A percentile compares a stretch with the other conserved stretches of the same genome.
These are phyloP conservation scores for Baeospora myosura DNA, from an alignment of 1,284 basidiomycete genomes.

Conservation along the genomic window DNA sequence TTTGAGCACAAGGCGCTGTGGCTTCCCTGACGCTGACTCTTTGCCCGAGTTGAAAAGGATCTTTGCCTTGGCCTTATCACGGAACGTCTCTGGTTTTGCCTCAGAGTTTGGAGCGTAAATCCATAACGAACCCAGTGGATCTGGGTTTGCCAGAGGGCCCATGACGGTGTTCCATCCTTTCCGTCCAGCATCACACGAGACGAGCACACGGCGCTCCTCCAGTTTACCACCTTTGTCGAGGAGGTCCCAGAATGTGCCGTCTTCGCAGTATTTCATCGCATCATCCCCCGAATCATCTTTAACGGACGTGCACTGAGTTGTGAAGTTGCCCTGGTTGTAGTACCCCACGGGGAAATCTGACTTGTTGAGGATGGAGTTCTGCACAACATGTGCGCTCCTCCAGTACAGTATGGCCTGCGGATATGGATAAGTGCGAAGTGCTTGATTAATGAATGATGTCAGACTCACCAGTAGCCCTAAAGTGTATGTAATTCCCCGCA, in stretches of 20 bases:
- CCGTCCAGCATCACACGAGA: slow-evolving; percentile 48
- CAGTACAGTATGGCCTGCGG: not conserved
- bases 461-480: not conserved
- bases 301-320: slow-evolving; percentile 34
- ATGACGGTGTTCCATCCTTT: slow-evolving; percentile 61
- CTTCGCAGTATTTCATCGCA: slow-evolving; percentile 52
- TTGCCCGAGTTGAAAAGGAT: not conserved
- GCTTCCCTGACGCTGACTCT: slow-evolving; percentile 1
- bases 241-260: slow-evolving; percentile 54
- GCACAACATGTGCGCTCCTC: not conserved
- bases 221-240: slow-evolving; percentile 26
- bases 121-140: slow-evolving; percentile 44
- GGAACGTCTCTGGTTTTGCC: not conserved
- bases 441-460: not conserved
- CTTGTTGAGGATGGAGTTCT: slow-evolving; percentile 3
- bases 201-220: slow-evolving; percentile 35
- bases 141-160: slow-evolving; percentile 48
- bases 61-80: not conserved
- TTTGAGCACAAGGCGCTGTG: slow-evolving; percentile 24
- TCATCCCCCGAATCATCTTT: slow-evolving; percentile 22
- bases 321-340: slow-evolving; percentile 1
- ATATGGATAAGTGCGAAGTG: not conserved
- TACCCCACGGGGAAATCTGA: slow-evolving; percentile 2
- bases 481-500: too few species aligned
- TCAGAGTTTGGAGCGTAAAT: slow-evolving; percentile 24